phyloP scores from a whole-genome alignment of 1,284 basidiomycete species.

The Ceratobasidium sp. region DNA sequence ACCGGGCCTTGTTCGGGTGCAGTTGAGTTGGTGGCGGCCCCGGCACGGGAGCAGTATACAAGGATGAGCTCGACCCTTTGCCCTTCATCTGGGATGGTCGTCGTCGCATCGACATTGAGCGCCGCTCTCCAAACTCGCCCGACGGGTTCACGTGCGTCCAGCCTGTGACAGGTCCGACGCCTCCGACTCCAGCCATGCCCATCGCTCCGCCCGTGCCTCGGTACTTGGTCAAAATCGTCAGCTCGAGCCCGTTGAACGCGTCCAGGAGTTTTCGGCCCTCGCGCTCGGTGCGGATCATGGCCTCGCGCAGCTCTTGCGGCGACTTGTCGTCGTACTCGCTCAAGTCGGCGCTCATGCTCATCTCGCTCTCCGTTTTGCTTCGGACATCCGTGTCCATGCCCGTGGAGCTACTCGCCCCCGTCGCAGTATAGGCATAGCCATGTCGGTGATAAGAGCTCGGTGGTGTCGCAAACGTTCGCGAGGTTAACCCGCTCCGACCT shows the following conservation, averaged over 20 bases:
- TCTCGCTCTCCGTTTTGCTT: slow-evolving; percentile 33
- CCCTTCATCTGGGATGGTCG: not conserved
- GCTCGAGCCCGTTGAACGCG: slow-evolving; percentile 75
- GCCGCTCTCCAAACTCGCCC: slow-evolving; percentile 10
- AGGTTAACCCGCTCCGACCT: slow-evolving; percentile 21
- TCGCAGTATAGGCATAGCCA: slow-evolving; percentile 5
- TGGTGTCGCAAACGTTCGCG: slow-evolving; percentile 24
- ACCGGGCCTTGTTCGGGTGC: slow-evolving; percentile 23
- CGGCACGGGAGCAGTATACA: not conserved
- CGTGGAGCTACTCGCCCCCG: not conserved
- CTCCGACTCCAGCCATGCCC: slow-evolving; percentile 34
- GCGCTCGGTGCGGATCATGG: slow-evolving; percentile 70
- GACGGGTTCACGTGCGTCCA: slow-evolving; percentile 31
- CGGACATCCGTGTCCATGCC: slow-evolving; percentile 23
- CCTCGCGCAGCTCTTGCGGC: slow-evolving; percentile 65
- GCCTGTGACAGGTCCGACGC: slow-evolving; percentile 12
- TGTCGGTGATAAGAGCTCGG: slow-evolving; percentile 31
- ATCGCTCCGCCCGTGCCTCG: slow-evolving; percentile 30
- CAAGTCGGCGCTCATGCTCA: slow-evolving; percentile 36
- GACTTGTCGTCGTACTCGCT: slow-evolving; percentile 53
- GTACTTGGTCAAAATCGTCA: slow-evolving; percentile 65
- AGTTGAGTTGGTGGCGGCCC: not conserved
- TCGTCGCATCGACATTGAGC: not conserved
- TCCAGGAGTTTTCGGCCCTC: slow-evolving; percentile 72
- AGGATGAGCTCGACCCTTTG: slow-evolving; percentile 27